Evolutionary conservation across 352 stramenopile species (phyloP).

Genomic region (Thraustochytrium striatum): DNA sequence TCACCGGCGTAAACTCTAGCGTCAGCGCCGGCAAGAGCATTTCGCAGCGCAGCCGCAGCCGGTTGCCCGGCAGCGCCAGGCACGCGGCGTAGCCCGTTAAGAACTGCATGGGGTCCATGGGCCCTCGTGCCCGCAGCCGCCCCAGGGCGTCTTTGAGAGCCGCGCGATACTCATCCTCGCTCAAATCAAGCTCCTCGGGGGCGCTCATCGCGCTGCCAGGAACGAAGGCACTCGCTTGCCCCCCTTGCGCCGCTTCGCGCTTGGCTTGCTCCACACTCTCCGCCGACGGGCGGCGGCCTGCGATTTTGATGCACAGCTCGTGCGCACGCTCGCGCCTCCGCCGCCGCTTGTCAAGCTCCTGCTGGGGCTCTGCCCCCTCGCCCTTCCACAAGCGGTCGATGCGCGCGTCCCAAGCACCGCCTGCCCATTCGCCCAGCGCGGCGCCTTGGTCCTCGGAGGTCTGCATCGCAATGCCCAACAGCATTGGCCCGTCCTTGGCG

Average conservation of each 20-base stretch:
- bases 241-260: background rate
- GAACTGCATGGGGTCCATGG: conserved; percentile 17
- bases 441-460: background rate
- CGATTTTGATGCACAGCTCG: conserved; percentile 3
- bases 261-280: conserved; percentile 5
- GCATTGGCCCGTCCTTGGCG: conserved; percentile 3
- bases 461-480: background rate
- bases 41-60: background rate
- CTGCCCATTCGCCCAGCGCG: conserved; percentile 18
- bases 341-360: too few species aligned
- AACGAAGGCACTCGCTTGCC: background rate
- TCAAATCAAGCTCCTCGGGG: background rate
- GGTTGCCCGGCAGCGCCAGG: conserved; percentile 25
- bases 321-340: background rate
- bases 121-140: background rate
- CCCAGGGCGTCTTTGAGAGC: background rate
- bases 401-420: conserved; percentile 13
- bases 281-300: background rate
- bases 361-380: too few species aligned
- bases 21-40: conserved; percentile 8
- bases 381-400: conserved; percentile 18
- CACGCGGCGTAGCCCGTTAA: conserved; percentile 13
- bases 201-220: background rate
- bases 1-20: conserved; percentile 26
- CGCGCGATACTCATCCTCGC: background rate